Percentiles rank a stretch among this genome's conserved stretches.
phyloP scores from a whole-genome alignment of 805 yeast species.

The Myxozyma geophila region DNA sequence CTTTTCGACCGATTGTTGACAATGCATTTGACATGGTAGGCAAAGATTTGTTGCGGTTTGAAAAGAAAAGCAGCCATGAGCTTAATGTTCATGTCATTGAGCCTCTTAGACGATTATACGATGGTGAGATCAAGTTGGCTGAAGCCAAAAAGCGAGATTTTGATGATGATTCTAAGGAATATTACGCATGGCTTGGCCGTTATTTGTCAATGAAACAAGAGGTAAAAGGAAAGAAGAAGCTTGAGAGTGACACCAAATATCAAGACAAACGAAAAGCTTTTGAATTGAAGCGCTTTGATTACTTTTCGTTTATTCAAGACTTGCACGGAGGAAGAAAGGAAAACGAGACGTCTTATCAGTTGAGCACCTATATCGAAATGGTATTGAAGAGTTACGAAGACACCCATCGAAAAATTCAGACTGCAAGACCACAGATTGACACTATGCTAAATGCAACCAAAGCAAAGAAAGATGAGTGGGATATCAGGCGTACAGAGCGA shows the following conservation, averaged over 20 bases:
- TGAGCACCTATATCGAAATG: slow-evolving; percentile 47
- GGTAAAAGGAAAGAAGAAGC: slow-evolving; percentile 42
- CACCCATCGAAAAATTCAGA: slow-evolving; percentile 40
- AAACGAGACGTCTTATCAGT: slow-evolving; percentile 46
- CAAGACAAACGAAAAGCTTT: slow-evolving; percentile 48
- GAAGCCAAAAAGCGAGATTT: slow-evolving; percentile 50
- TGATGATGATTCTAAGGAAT: slow-evolving; percentile 52
- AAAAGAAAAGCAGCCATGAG: slow-evolving; percentile 40
- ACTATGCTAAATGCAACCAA: slow-evolving; percentile 35
- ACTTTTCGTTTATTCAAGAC: slow-evolving; percentile 49
- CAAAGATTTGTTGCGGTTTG: slow-evolving; percentile 26
- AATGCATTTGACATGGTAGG: slow-evolving; percentile 42
- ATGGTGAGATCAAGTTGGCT: slow-evolving; percentile 49
- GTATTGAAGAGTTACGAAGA: slow-evolving; percentile 42
- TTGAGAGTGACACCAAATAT: slow-evolving; percentile 48
- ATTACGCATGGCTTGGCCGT: slow-evolving; percentile 52
- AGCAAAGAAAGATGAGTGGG: slow-evolving; percentile 43
- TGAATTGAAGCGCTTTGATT: slow-evolving; percentile 51
- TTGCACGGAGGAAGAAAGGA: slow-evolving; percentile 51
- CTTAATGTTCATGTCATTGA: slow-evolving; percentile 45
- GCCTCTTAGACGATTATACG: slow-evolving; percentile 49
- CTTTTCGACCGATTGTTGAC: slow-evolving; percentile 43
- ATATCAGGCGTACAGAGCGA: slow-evolving; percentile 44
- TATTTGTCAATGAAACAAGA: slow-evolving; percentile 48
- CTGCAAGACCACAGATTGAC: slow-evolving; percentile 44